Evolutionary conservation across 106 monocot genomes (phyloP), one percentile per base, ranked within the genome.

Genomic region (Dendrobium nobile): DNA sequence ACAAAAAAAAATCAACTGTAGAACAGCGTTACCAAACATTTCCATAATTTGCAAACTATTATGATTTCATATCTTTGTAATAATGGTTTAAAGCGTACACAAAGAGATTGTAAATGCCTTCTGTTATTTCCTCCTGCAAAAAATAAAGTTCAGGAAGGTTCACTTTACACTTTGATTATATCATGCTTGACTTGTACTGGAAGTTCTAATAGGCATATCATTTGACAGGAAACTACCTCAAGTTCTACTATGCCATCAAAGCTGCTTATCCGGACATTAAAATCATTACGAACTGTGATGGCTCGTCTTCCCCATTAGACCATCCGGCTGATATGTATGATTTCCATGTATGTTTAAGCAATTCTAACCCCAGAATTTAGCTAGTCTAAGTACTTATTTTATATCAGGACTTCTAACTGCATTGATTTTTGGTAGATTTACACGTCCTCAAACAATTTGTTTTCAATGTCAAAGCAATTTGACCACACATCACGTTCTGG

Each of bases 261-360:
- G 75, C 84, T 61, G 85, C 91, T 22, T 99, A 95, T 85, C 99
- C 99, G 22, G 95, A 88, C 70, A 95, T 99, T 65, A 84, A 91
- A 77, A 79, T 93, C 27, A 87, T 93, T 67, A 85, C 95, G 82
- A 93, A 95, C 74, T 99, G 99, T 86, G 99, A 99, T 87, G 91
- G 87, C 15, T 95, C 99, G 58, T 85, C 82, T 42, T 42, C 22
- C 20, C 77, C 75, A 31, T 61, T 93, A 79, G 90, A 91, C 86
- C 92, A 99, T 83, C 99, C 95, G 47, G 99, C 99, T 67, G 95
- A 99, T 86, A 59, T 99, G 5, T 99, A 95, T 86, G 99, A 99
- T 82, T 84, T 84, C 84, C 99, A 99, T 91, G 99, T 99, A 88
- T 85, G 88, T 37, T 43, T 15, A 26, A 43, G 54, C 5, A 70